Base-by-base conservation (phyloP, 805 yeast species). In the Sugiyamaella mastotermitis region DNA sequence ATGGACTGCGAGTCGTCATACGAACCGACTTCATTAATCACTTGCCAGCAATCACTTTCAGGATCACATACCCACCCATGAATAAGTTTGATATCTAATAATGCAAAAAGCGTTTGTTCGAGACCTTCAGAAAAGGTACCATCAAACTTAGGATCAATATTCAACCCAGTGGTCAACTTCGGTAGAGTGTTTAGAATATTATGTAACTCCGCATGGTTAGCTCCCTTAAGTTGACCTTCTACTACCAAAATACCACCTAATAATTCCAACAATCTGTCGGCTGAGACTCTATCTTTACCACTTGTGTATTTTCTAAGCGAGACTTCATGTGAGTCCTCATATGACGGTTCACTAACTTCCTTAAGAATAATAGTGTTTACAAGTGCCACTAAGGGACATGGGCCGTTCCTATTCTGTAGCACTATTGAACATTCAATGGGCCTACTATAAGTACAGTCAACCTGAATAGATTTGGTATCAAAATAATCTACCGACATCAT, bases 41-140 rank as follows among this genome's bases (percentile, higher is more conserved):
- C 14, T 2, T 26, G 38, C 39, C 60, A 61, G 25, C 65, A 69
- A 3, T 45, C 34, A 28, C 56, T 57, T 35, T 51, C 33, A 49
- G 70, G 72, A 35, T 71, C 71, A n/a, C 75, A 63, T 18, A 80
- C 64, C 95, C 96, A 88, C 1, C 95, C 97, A 57, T 90, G 97
- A 3, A 76, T 76, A 28, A 88, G 57, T 10, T 69, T 71, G 5
- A 83, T 62, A 22, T 70, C 76, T 53, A 76, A 82, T 3, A 72
- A 61, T 5, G 68, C 57, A 55, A 85, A 85, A 5, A 84, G 53
- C 2, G 71, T 64, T 40, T 76, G 53, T 27, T 78, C 82, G 16
- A 67, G 61, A 25, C 75, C 72, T 20, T 68, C 65, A 3, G 59
- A 66, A 48, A 83, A 82, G 1, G 71, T 57, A 3, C 92, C 77